Conservation (phyloP, 371 early-diverging fungal species). For the Chytridium lagenaria region DNA sequence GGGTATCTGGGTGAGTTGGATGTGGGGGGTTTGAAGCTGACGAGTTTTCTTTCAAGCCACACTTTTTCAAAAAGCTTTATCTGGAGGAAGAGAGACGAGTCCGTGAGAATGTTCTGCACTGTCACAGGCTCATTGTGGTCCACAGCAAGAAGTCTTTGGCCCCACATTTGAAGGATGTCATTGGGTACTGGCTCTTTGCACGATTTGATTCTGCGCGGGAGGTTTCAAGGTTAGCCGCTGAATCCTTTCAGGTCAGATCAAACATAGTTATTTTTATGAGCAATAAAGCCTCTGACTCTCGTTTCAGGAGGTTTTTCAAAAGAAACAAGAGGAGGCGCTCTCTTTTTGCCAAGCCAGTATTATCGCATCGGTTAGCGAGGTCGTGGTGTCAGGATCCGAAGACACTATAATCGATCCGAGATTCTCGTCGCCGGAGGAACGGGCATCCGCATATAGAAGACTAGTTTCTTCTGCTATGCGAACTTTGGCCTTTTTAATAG, state of each 20-base stretch:
- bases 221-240: slow-evolving; percentile 41
- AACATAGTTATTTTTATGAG: no score
- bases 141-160: slow-evolving; percentile 49
- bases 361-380: slow-evolving; percentile 39
- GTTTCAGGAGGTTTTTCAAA: slow-evolving; percentile 53
- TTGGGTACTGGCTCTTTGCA: slow-evolving; percentile 53
- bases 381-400: slow-evolving; percentile 11
- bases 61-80: slow-evolving; percentile 41
- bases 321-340: slow-evolving; percentile 48
- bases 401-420: slow-evolving; percentile 45
- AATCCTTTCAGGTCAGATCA: slow-evolving; percentile 49
- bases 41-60: slow-evolving; percentile 32
- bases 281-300: background rate
- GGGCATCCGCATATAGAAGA: slow-evolving; percentile 45
- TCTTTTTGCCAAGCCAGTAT: slow-evolving; percentile 39
- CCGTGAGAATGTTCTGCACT: slow-evolving; percentile 41
- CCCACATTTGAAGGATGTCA: slow-evolving; percentile 51
- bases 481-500: slow-evolving; percentile 37
- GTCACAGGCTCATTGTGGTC: slow-evolving; percentile 42
- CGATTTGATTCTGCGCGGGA: slow-evolving; percentile 54
- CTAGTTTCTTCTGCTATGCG: slow-evolving; percentile 46
- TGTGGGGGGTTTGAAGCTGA: background rate
- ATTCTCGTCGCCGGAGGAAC: slow-evolving; percentile 53
- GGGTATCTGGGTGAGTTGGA: slow-evolving; percentile 48
- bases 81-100: slow-evolving; percentile 50